phyloP scores from a whole-genome alignment of 768 basidiomycete species.

The Suillus paluster region DNA sequence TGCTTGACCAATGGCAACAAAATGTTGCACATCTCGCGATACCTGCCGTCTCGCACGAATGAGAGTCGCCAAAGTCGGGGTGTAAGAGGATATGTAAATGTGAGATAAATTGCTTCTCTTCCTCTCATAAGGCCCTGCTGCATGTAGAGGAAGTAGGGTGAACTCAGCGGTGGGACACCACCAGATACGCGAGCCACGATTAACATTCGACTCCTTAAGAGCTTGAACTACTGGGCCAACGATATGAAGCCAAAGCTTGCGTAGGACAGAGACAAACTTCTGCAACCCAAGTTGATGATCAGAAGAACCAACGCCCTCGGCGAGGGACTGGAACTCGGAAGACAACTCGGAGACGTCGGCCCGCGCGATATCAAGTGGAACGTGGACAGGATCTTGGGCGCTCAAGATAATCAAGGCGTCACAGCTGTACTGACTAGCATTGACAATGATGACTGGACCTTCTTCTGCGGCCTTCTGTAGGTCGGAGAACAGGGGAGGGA shows the following conservation, averaged over 20 bases:
- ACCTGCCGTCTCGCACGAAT: slow-evolving; percentile 22
- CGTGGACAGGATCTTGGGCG: slow-evolving; percentile 7
- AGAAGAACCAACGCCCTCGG: slow-evolving; percentile 8
- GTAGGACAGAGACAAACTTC: slow-evolving; percentile 14
- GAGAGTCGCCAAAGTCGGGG: slow-evolving; percentile 34
- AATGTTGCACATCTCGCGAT: not conserved
- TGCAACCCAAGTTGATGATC: slow-evolving; percentile 22
- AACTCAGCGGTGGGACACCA: slow-evolving; percentile 39
- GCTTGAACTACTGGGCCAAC: slow-evolving; percentile 25
- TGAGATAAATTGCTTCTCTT: slow-evolving; percentile 14
- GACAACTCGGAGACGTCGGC: slow-evolving; percentile 16
- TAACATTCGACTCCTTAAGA: slow-evolving; percentile 9
- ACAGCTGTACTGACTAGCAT: slow-evolving; percentile 12
- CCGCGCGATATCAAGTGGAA: slow-evolving; percentile 10
- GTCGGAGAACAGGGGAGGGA: slow-evolving; percentile 8
- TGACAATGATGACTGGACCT: slow-evolving; percentile 24
- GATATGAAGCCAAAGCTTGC: slow-evolving; percentile 29
- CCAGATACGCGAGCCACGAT: slow-evolving; percentile 29
- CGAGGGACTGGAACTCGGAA: slow-evolving; percentile 6
- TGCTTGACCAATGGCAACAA: slow-evolving; percentile 26
- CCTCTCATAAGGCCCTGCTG: slow-evolving; percentile 32
- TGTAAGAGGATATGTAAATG: slow-evolving; percentile 38
- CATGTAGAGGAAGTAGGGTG: slow-evolving; percentile 35
- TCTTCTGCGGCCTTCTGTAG: slow-evolving; percentile 14
- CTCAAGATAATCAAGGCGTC: slow-evolving; percentile 19